Percentiles rank a stretch among this genome's conserved stretches.
These are phyloP conservation scores for Blastomyces silverae DNA, from an alignment of 2,329 filamentous ascomycete genomes.

Conservation along the genomic window DNA sequence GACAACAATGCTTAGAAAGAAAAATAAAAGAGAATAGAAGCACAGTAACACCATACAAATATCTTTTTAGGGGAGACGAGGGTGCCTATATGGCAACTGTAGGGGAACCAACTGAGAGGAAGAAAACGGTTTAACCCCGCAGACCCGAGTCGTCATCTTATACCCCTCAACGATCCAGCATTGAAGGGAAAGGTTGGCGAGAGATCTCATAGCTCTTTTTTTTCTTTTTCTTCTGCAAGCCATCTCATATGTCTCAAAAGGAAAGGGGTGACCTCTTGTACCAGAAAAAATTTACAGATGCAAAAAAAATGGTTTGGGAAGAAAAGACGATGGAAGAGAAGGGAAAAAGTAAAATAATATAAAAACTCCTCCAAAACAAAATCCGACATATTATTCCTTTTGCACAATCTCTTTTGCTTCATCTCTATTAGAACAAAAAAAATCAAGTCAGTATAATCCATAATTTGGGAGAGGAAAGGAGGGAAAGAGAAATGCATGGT, in stretches of 20 bases:
- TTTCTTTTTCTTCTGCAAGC: neutral
- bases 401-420: neutral
- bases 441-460: neutral
- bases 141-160: neutral
- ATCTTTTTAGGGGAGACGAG: conserved; percentile 13
- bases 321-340: neutral
- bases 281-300: neutral
- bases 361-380: neutral
- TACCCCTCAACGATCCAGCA: conserved; percentile 8
- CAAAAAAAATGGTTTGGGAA: neutral
- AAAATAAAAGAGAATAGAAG: conserved; percentile 19
- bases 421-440: neutral
- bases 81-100: conserved; percentile 18
- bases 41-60: conserved; percentile 10
- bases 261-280: neutral
- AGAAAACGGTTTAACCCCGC: too few species aligned
- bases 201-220: neutral
- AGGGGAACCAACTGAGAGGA: conserved; percentile 8
- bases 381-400: neutral
- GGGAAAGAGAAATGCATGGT: conserved; percentile 7
- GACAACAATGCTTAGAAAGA: neutral
- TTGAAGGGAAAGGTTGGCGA: neutral
- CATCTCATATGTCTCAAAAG: neutral
- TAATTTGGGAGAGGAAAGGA: neutral
- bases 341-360: neutral